Base-by-base conservation (phyloP, 495 filamentous ascomycete species). In the Neohortaea acidophila region DNA sequence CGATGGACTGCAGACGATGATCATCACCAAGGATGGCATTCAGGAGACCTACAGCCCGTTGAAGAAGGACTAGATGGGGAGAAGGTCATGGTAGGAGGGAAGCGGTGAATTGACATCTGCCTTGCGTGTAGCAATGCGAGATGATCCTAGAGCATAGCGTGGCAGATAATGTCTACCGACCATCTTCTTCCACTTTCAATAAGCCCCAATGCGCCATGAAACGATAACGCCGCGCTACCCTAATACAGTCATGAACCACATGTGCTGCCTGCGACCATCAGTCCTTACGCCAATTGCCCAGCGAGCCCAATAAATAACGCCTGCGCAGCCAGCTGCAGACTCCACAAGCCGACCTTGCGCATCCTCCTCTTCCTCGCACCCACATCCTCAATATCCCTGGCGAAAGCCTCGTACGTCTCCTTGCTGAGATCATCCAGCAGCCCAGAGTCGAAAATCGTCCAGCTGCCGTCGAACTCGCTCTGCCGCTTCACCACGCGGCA, bases 301-400 rank as follows among this genome's bases (percentile, higher is more conserved):
- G 85, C 89, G 69, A 96, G 78, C 1, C 89, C 89, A 60, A 94
- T 79, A 51, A 96, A 82, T 29, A 97, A 64, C n/a, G 85, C 89
- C 58, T 97, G 89, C 4, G 84, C 81, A 2, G 84, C 78, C 32
- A 96, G 59, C 54, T 84, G 83, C 25, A 97, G 63, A 8, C 83
- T 91, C 89, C 89, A 97, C 47, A 94, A 73, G 18, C 89, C 89
- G 13, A 97, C 91, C 54, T 94, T 91, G 63, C 85, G 91, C 52
- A 97, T 77, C 27, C 91, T 73, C 27, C 87, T 67, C 53, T 82
- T 77, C 23, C 84, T 72, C 42, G 76, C 79, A 56, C 91, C 73
- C 41, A 86, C 73, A 53, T 96, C 84, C 32, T 80, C 72, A 14
- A 94, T 82, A 61, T 86, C 79, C 39, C 73, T 72, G 14, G 84